Evolutionary conservation across 2,329 filamentous ascomycete species (phyloP), one percentile per base, ranked within the genome.

Genomic region (Colletotrichum chrysophilum): DNA sequence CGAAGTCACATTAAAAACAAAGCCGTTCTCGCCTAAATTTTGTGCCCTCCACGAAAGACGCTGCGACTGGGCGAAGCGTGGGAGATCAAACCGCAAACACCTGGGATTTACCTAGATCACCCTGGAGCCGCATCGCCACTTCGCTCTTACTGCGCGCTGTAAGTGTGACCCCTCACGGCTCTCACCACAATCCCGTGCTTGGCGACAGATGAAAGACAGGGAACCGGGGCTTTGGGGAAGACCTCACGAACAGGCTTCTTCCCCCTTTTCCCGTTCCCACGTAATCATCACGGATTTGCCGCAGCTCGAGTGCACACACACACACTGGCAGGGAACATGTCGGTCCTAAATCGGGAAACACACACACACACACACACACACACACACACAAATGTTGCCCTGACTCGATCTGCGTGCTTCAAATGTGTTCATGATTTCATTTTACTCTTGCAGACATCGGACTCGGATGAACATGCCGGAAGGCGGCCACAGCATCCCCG

Each of bases 81-180:
- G 74, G 26, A 70, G 66, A 74, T 70, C 74, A 76, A 76, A 76
- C 58, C 28, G 18, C 52, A 56, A 52, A 55, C 52, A 60, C 48
- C 74, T 62, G 30, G 71, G 74, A 70, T 76, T 32, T 62, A 60
- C 70, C 73, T 60, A 68, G 66, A 70, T 36, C 24, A 61, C 14
- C 34, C 58, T 38, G 32, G 66, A 56, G 74, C 66, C 74, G 36
- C 71, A 75, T 74, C 55, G 60, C 66, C 48, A 66, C 48, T 30
- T 14, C 21, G 61, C 28, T 61, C 16, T 21, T 64, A 38, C 43
- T 73, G 21, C 34, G 21, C 30, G n/a, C 58, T n/a, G 38, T n/a
- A 48, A 48, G 38, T 48, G 38, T n/a, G 38, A 48, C 38, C 18
- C 38, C 38, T 48, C 38, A 48, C 18, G 38, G 38, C 64, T 28